Conservation (phyloP, 805 yeast species). For the Alloascoidea hylecoeti region DNA sequence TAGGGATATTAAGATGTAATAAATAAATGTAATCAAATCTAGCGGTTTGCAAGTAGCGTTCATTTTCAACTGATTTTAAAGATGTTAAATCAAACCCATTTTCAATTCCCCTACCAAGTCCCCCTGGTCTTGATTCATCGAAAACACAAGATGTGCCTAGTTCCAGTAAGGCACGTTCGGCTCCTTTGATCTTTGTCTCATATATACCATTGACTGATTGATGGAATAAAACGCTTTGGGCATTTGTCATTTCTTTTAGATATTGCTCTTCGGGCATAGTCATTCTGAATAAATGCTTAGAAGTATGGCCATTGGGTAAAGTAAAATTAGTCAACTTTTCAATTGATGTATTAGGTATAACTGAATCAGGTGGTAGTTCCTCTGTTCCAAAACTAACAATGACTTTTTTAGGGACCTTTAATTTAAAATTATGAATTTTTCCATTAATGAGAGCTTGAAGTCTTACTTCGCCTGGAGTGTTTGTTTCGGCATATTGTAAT, state of each 20-base stretch:
- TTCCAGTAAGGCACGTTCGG: conserved; percentile 65
- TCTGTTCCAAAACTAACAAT: conserved; percentile 51
- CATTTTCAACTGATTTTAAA: conserved; percentile 29
- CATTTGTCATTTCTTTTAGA: conserved; percentile 36
- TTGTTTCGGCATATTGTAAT: conserved; percentile 48
- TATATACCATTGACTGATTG: conserved; percentile 53
- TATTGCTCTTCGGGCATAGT: conserved; percentile 55
- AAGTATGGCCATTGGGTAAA: conserved; percentile 53
- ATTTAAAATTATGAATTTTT: conserved; percentile 56
- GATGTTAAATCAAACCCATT: conserved; percentile 66
- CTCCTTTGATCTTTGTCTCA: conserved; percentile 55
- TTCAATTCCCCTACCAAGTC: conserved; percentile 74
- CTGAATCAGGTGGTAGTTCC: conserved; percentile 20
- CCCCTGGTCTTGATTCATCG: conserved; percentile 61
- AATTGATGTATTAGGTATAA: conserved; percentile 36
- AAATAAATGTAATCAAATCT: conserved; percentile 46
- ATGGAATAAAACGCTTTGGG: conserved; percentile 51
- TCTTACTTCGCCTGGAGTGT: conserved; percentile 59
- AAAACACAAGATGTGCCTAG: conserved; percentile 65
- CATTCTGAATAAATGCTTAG: conserved; percentile 39
- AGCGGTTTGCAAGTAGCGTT: conserved; percentile 39
- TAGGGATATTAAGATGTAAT: conserved; percentile 51
- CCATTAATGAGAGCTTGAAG: conserved; percentile 59
- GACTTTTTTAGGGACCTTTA: conserved; percentile 63
- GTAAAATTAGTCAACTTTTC: conserved; percentile 40